These are phyloP conservation scores for Knoxia roxburghii DNA, from an alignment of 257 asterid genomes.

Conservation along the genomic window DNA sequence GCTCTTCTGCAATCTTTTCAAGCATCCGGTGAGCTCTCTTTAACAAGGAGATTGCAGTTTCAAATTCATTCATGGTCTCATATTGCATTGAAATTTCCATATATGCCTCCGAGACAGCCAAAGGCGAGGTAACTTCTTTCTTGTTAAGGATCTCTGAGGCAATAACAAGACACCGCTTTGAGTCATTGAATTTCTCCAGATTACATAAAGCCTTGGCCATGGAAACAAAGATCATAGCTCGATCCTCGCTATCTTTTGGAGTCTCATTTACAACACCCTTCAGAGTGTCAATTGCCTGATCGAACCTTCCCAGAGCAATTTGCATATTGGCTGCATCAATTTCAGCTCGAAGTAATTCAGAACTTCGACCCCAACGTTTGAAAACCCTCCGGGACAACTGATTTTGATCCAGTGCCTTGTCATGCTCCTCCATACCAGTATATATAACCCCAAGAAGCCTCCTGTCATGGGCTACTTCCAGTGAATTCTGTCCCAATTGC, in stretches of 20 bases:
- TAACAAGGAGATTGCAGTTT: constrained; percentile 62
- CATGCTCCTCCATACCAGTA: constrained; percentile 78
- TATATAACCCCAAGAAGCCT: constrained; percentile 80
- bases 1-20: constrained; percentile 84
- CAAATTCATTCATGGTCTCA: constrained; percentile 85
- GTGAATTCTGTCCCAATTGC: constrained; percentile 65
- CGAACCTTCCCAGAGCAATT: constrained; percentile 70
- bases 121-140: constrained; percentile 56
- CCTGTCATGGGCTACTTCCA: constrained; percentile 87
- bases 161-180: constrained; percentile 73
- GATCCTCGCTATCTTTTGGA: constrained; percentile 70
- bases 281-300: constrained; percentile 69
- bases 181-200: constrained; percentile 61
- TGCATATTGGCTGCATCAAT: constrained; percentile 94
- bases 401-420: constrained; percentile 80
- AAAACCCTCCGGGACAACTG: constrained; percentile 67
- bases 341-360: constrained; percentile 84
- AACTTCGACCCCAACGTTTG: constrained; percentile 73
- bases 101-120: constrained; percentile 65
- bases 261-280: constrained; percentile 72
- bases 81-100: constrained; percentile 72
- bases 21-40: constrained; percentile 55
- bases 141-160: constrained; percentile 62
- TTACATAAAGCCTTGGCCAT: constrained; percentile 78
- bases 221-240: constrained; percentile 69